A percentile compares a stretch with the other conserved stretches of the same genome.
These are phyloP conservation scores for Aethionema arabicum DNA, from an alignment of 345 rosid species.

Conservation along the genomic window DNA sequence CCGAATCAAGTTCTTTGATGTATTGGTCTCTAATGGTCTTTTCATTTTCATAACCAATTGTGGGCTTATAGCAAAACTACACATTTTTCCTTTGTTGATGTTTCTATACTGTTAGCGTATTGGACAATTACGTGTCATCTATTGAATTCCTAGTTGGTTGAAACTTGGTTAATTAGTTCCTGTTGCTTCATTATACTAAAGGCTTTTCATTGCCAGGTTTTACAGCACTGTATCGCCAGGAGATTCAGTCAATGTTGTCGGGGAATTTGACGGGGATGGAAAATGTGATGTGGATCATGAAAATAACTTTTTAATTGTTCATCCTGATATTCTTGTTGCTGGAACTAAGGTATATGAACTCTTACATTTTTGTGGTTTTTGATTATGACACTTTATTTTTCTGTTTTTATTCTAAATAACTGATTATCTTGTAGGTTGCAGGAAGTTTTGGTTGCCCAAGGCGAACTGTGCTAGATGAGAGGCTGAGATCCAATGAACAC, in stretches of 20 bases:
- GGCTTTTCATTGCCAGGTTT: slow-evolving; percentile 50
- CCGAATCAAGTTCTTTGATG: background rate
- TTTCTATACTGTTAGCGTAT: slow-evolving; percentile 9
- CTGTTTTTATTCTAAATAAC: slow-evolving; percentile 23
- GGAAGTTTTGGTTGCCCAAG: slow-evolving; percentile 85
- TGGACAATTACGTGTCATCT: background rate
- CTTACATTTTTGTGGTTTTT: slow-evolving; percentile 5
- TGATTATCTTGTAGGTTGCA: slow-evolving; percentile 62
- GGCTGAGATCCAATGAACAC: slow-evolving; percentile 72
- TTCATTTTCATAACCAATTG: slow-evolving; percentile 2
- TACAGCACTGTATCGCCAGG: slow-evolving; percentile 85
- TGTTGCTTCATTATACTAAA: slow-evolving; percentile 25
- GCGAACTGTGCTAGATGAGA: slow-evolving; percentile 87
- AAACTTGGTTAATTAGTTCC: slow-evolving; percentile 20
- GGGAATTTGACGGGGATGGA: slow-evolving; percentile 72
- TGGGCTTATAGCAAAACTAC: slow-evolving; percentile 4
- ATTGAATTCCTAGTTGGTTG: slow-evolving; percentile 10
- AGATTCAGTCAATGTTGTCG: slow-evolving; percentile 86
- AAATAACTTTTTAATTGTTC: slow-evolving; percentile 69
- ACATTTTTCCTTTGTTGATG: slow-evolving; percentile 6
- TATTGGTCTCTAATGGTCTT: slow-evolving; percentile 20
- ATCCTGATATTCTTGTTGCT: slow-evolving; percentile 84
- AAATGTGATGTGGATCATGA: slow-evolving; percentile 70
- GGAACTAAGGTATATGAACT: slow-evolving; percentile 74
- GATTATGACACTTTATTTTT: slow-evolving; percentile 2